Evolutionary conservation across 2,329 filamentous ascomycete species (phyloP).

Genomic region (Cytospora piceae): DNA sequence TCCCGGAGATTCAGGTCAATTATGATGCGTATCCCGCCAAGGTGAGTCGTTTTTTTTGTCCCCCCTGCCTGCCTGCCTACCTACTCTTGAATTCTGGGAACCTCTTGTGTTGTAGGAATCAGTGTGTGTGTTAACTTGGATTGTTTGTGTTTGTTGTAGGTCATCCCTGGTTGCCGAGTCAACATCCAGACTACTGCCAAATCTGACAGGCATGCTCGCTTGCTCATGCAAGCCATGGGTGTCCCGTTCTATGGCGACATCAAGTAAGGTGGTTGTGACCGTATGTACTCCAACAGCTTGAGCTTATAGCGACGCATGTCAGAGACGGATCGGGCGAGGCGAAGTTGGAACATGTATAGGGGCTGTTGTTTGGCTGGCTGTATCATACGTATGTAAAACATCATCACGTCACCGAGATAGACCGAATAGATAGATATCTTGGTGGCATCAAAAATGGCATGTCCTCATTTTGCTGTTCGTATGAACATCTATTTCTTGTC

Average conservation of each 20-base stretch:
- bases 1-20: conserved; percentile 94
- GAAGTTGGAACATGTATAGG: neutral
- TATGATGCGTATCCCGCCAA: conserved; percentile 63
- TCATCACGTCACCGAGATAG: conserved; percentile 27
- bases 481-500: conserved; percentile 8
- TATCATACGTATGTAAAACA: conserved; percentile 31
- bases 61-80: neutral
- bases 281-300: conserved; percentile 29
- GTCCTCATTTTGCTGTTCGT: conserved; percentile 11
- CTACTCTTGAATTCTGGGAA: neutral
- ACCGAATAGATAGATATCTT: neutral
- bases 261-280: conserved; percentile 50
- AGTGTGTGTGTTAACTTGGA: conserved; percentile 43
- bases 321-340: neutral
- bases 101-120: conserved; percentile 30
- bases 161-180: conserved; percentile 86
- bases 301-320: neutral
- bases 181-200: conserved; percentile 83
- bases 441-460: conserved; percentile 19
- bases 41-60: conserved; percentile 10
- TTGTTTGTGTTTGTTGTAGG: conserved; percentile 44
- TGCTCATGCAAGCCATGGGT: conserved; percentile 73
- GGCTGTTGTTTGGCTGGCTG: conserved; percentile 6
- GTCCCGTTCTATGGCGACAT: conserved; percentile 74
- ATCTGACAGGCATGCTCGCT: conserved; percentile 80